Evolutionary conservation across 495 filamentous ascomycete genomes (phyloP), one percentile per base, ranked within the genome.

Genomic region (Aspergillus heteromorphus): DNA sequence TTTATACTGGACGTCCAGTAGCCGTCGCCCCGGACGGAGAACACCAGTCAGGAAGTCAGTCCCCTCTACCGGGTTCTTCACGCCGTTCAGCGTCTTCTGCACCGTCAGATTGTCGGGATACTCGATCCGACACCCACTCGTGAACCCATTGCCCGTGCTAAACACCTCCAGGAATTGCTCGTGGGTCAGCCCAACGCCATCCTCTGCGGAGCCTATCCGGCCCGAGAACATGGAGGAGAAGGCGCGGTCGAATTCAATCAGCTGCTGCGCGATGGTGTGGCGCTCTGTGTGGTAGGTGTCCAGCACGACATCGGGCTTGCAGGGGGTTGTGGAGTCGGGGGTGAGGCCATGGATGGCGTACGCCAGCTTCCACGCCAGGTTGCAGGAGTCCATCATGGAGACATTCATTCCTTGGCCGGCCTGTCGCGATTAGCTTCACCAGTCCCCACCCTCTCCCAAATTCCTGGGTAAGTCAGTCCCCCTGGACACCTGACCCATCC

Each of bases 351-450:
- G 74, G 54, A 90, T 79, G 20, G 87, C 84, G 27, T 83, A 79
- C 51, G 83, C 82, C 19, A 95, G 79, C 67, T 93, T 95, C 90
- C 90, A 95, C 4, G 84, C 88, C 4, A 95, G 75, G 60, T 95
- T 93, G 59, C 83, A 83, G 3, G 85, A 83, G 63, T 95, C 90
- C 55, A 91, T 82, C 76, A 95, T 89, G 1, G 86, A 87, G 4
- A 89, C 86, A 62, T 95, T 95, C 88, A 93, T 91, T 34, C 90
- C 89, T 74, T 92, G 89, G 6, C 88, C 90, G 20, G 88, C 88
- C 74, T 92, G 18, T 36, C n/a, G 29, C 41, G n/a, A 8, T 45
- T 45, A n/a, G 42, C 20, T 9, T 29, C 4, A 14, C 9, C 14
- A 25, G 8, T 0, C 16, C 6, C 20, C 16, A 8, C n/a, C n/a